Base-by-base conservation (phyloP, 164 flowering plant species). In the Macadamia tetraphylla region DNA sequence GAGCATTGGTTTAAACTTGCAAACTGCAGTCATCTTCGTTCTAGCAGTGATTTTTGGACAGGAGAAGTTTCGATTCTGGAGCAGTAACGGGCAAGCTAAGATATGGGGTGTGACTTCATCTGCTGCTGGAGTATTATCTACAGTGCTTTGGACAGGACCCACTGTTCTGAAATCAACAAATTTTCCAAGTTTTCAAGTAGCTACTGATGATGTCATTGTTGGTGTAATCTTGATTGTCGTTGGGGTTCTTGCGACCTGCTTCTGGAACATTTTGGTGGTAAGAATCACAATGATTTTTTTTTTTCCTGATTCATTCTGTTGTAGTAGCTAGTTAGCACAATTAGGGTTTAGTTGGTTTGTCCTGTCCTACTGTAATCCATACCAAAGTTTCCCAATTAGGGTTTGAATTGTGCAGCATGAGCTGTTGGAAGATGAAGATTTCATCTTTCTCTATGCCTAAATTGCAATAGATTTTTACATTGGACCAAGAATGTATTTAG, bases 41-140 rank as follows among this genome's bases (percentile, higher is more conserved):
- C 30, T 74, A 48, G 77, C 77, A 29, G 42, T 70, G 73, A 57
- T 43, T 43, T 65, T 70, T 62, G 17, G 58, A 48, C 73, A 69
- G 44, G 77, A 74, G 62, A 65, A 74, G 49, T 64, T 74, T 10
- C 46, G 18, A 7, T 65, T 53, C 29, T 42, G 70, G 49, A 74
- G 70, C 53, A 66, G 65, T 46, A 48, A 69, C n/a, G 70, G 77
- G 23, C 77, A 74, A 52, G 63, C 77, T 55, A 74, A 74, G 52
- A 44, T 74, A 46, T 70, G 69, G 66, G 77, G 77, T 31, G 40
- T 70, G 44, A 3, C 48, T 40, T 8, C 48, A 18, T 74, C 77
- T 12, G 51, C 44, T 55, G 69, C 63, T 7, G 77, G 77, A 30
- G 73, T 70, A 9, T 23, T 66, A 70, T 42, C 52, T 9, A 59